phyloP scores from a whole-genome alignment of 371 early-diverging fungal species.

The Mortierella sp. region DNA sequence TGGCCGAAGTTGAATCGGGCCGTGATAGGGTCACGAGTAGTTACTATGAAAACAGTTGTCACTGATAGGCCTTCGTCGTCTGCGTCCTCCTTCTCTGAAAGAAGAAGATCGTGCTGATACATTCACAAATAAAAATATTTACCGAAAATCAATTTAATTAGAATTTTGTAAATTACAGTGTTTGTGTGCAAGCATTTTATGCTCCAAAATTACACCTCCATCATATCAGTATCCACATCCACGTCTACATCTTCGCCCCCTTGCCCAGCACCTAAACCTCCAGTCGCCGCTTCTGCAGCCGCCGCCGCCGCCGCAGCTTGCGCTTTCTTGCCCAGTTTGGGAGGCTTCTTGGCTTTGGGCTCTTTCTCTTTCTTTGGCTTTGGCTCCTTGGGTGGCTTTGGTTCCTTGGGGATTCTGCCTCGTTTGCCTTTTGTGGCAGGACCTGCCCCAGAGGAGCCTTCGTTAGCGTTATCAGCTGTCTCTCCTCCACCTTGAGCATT shows the following conservation, averaged over 20 bases:
- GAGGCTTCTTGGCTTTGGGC: constrained; percentile 40
- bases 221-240: constrained; percentile 21
- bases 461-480: constrained; percentile 40
- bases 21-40: not conserved
- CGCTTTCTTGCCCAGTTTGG: constrained; percentile 39
- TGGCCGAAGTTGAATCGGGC: constrained; percentile 10
- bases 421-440: constrained; percentile 26
- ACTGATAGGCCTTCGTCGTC: no score
- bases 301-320: constrained; percentile 47
- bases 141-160: not conserved
- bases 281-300: constrained; percentile 1
- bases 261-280: not conserved
- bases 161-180: not conserved
- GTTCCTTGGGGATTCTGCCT: constrained; percentile 20
- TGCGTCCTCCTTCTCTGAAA: not conserved
- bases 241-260: constrained; percentile 8
- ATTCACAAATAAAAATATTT: not conserved
- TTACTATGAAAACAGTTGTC: not conserved
- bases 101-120: not conserved
- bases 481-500: constrained; percentile 50
- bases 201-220: constrained; percentile 18
- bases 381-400: constrained; percentile 47
- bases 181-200: not conserved
- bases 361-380: constrained; percentile 51
- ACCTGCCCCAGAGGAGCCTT: constrained; percentile 15